Evolutionary conservation across 352 stramenopile species (phyloP).

Genomic region (Peronosclerospora sorghi): DNA sequence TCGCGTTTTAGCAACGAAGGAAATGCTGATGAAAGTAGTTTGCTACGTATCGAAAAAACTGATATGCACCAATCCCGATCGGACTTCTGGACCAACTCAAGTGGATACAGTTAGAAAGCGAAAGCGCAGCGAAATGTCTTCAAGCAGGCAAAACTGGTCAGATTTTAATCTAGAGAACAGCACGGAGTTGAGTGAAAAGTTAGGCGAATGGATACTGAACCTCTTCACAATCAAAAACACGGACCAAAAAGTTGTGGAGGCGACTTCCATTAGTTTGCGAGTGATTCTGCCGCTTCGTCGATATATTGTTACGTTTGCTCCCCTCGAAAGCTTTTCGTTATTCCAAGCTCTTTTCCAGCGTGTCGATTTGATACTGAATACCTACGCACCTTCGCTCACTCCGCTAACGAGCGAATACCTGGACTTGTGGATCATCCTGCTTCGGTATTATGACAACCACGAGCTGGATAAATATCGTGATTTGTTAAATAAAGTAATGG

Average conservation of each 20-base stretch:
- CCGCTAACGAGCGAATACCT: conserved; percentile 24
- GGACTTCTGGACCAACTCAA: conserved; percentile 4
- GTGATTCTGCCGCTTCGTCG: conserved; percentile 42
- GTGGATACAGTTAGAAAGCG: conserved; percentile 11
- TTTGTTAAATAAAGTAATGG: conserved; percentile 28
- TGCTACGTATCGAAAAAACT: conserved; percentile 17
- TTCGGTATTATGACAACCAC: conserved; percentile 35
- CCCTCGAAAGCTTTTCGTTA: conserved; percentile 29
- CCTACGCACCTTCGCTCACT: conserved; percentile 18
- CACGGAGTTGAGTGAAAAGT: conserved; percentile 17
- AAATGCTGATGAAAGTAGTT: conserved; percentile 17
- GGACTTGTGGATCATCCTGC: conserved; percentile 33
- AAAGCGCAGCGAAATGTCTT: conserved; percentile 14
- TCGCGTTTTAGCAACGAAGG: conserved; percentile 12
- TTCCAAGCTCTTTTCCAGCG: conserved; percentile 33
- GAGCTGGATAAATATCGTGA: conserved; percentile 35
- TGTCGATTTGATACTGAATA: conserved; percentile 35
- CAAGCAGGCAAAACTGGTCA: neutral
- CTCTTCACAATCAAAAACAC: conserved; percentile 29
- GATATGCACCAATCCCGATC: conserved; percentile 1
- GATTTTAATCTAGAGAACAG: conserved; percentile 5
- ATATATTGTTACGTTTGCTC: conserved; percentile 22
- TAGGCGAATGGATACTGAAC: conserved; percentile 30
- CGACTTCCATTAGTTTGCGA: conserved; percentile 24
- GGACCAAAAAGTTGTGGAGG: conserved; percentile 18